Conservation (phyloP, 148 eudicot genomes). For the Rhododendron ferrugineum region DNA sequence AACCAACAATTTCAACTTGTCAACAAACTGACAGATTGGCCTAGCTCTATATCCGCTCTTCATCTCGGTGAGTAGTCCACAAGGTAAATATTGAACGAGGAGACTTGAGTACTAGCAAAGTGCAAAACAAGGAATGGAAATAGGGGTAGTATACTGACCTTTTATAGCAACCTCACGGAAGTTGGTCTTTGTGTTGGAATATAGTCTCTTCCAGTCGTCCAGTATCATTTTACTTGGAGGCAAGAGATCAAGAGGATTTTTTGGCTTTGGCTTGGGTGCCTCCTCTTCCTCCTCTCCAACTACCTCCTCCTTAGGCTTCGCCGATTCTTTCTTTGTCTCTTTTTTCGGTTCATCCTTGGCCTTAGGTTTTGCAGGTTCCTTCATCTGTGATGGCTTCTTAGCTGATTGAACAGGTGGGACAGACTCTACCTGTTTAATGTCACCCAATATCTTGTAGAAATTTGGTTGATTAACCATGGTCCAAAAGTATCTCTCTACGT, state of each 20-base stretch:
- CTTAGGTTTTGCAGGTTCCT: not conserved
- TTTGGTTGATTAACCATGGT: constrained; percentile 14
- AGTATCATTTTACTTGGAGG: constrained; percentile 69
- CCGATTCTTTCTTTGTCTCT: not conserved
- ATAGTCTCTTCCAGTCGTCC: constrained; percentile 79
- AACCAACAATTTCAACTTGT: not conserved
- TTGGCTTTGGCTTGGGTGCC: constrained; percentile 60
- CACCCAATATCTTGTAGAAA: constrained; percentile 13
- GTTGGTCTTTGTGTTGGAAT: constrained; percentile 64
- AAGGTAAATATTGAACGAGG: not conserved
- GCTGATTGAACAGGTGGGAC: constrained; percentile 1
- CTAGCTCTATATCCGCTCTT: not conserved
- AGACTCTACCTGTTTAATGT: constrained; percentile 20
- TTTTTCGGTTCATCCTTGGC: not conserved
- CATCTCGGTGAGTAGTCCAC: not conserved
- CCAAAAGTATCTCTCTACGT: constrained; percentile 20
- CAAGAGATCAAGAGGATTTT: constrained; percentile 23
- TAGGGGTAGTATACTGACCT: constrained; percentile 27
- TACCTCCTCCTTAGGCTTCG: not conserved
- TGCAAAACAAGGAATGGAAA: not conserved
- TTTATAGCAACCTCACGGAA: constrained; percentile 75
- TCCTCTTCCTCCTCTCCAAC: constrained; percentile 21
- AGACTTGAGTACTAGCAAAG: not conserved
- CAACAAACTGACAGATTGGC: not conserved
- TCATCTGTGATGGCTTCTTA: not conserved